Evolutionary conservation across 2,329 filamentous ascomycete genomes (phyloP).

Genomic region (Anthostomella pinea): DNA sequence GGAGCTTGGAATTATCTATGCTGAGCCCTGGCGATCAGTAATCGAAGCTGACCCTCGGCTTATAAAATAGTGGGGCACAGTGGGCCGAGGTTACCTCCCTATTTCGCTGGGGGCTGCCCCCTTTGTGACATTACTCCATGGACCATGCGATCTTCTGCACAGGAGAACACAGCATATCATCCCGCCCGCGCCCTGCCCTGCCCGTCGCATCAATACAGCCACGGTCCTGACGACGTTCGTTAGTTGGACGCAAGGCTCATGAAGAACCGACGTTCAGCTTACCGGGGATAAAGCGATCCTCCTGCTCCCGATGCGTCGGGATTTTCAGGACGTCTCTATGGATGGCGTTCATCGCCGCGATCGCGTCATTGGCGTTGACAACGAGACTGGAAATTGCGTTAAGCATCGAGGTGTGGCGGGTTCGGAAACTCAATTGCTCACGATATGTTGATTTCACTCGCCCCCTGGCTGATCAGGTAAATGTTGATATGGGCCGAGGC

Average conservation of each 20-base stretch:
- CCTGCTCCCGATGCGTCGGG: conserved; percentile 24
- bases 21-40: neutral
- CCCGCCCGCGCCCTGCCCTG: too few relatives aligned
- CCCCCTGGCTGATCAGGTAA: conserved; percentile 29
- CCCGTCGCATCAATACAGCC: conserved; percentile 22
- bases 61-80: neutral
- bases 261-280: conserved; percentile 10
- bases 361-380: conserved; percentile 26
- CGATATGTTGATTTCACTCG: conserved; percentile 31
- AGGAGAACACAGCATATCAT: too few relatives aligned
- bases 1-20: too few relatives aligned
- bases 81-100: conserved; percentile 2
- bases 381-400: conserved; percentile 17
- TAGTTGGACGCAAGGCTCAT: neutral
- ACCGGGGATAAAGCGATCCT: conserved; percentile 26
- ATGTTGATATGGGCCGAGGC: conserved; percentile 28
- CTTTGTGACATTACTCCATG: too few relatives aligned
- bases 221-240: conserved; percentile 22
- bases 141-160: too few relatives aligned
- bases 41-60: neutral
- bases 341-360: conserved; percentile 29
- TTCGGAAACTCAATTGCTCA: too few relatives aligned
- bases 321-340: conserved; percentile 31
- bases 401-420: neutral
- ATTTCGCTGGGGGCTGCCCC: conserved; percentile 1